Percentiles rank a stretch among this genome's conserved stretches.
Evolutionary conservation across 495 filamentous ascomycete species (phyloP).

Genomic region (Platismatia glauca): DNA sequence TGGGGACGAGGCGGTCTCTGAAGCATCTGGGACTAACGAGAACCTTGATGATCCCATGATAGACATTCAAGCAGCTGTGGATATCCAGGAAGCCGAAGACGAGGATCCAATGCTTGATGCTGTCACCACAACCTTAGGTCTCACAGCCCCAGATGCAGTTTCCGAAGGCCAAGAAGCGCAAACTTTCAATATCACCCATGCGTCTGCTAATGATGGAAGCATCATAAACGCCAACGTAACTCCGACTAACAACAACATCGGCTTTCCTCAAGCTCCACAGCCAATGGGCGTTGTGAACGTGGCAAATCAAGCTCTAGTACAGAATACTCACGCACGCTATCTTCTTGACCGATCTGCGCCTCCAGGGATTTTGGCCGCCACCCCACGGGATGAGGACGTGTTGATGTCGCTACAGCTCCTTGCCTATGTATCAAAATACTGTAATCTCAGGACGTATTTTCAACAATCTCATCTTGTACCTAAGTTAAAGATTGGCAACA

Average conservation of each 20-base stretch:
- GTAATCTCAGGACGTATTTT: slow-evolving; percentile 89
- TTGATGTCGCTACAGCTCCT: slow-evolving; percentile 96
- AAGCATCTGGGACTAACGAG: slow-evolving; percentile 53
- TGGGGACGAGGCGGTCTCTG: slow-evolving; percentile 56
- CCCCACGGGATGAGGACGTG: slow-evolving; percentile 95
- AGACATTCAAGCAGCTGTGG: slow-evolving; percentile 68
- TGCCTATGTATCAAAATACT: slow-evolving; percentile 97
- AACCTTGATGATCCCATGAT: slow-evolving; percentile 61
- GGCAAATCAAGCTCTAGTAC: slow-evolving; percentile 56
- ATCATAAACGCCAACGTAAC: slow-evolving; percentile 59
- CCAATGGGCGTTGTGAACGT: slow-evolving; percentile 55
- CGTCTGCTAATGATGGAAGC: slow-evolving; percentile 77
- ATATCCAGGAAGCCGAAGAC: slow-evolving; percentile 71
- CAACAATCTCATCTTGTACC: slow-evolving; percentile 91
- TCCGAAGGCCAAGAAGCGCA: slow-evolving; percentile 77
- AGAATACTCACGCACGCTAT: slow-evolving; percentile 62
- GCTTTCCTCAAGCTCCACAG: slow-evolving; percentile 68
- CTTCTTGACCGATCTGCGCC: slow-evolving; percentile 60
- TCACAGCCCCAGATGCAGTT: slow-evolving; percentile 61
- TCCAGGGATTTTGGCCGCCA: slow-evolving; percentile 65
- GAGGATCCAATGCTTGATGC: slow-evolving; percentile 66
- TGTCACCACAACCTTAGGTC: slow-evolving; percentile 61
- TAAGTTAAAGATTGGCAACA: slow-evolving; percentile 77
- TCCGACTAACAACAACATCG: slow-evolving; percentile 53
- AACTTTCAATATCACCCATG: slow-evolving; percentile 95